Conservation (phyloP, 441 rosid species). For the Eruca vesicaria region DNA sequence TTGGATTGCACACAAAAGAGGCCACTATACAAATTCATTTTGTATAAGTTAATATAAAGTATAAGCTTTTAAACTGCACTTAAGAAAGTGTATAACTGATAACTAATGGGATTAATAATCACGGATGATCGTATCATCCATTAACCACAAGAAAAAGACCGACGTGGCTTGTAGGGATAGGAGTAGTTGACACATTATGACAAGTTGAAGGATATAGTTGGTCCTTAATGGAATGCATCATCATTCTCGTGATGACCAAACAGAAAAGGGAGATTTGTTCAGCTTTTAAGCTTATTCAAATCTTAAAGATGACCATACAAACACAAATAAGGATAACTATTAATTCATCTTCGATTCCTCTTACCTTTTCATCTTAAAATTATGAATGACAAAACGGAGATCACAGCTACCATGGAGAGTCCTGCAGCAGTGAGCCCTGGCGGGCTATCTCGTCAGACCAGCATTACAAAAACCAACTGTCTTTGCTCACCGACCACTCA, state of each 20-base stretch:
- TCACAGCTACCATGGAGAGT: not conserved
- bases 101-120: not conserved
- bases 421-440: not conserved
- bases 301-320: not conserved
- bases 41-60: not conserved
- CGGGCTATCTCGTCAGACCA: conserved; percentile 26
- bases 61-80: not conserved
- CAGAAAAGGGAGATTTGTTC: not conserved
- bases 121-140: conserved; percentile 7
- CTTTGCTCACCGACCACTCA: conserved; percentile 32
- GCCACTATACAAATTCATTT: not conserved
- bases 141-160: not conserved
- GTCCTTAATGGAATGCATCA: conserved; percentile 20
- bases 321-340: not conserved
- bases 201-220: conserved; percentile 19
- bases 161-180: not conserved
- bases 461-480: conserved; percentile 17
- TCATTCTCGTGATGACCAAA: conserved; percentile 24
- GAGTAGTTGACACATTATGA: conserved; percentile 21
- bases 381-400: conserved; percentile 17
- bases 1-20: not conserved
- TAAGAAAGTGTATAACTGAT: not conserved
- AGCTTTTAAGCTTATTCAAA: conserved; percentile 11
- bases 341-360: not conserved
- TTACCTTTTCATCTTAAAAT: not conserved